Conservation (phyloP, 1,284 basidiomycete genomes). For the Sphagnurus paluster region DNA sequence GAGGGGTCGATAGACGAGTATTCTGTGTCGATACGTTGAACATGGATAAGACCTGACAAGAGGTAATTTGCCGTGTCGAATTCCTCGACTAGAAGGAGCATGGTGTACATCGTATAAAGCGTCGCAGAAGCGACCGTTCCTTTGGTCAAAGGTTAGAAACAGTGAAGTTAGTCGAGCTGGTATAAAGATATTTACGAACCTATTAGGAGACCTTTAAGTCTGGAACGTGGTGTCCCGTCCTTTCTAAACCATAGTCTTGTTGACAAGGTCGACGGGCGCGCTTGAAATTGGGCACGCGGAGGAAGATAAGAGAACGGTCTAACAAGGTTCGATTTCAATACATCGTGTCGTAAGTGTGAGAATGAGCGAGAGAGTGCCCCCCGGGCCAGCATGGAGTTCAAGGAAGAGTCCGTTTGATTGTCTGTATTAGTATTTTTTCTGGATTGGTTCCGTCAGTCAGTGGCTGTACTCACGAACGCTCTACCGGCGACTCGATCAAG, state of each 20-base stretch:
- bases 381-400: slow-evolving; percentile 26
- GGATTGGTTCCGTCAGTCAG: neutral
- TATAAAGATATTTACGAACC: slow-evolving; percentile 21
- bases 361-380: slow-evolving; percentile 26
- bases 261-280: slow-evolving; percentile 23
- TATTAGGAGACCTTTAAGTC: slow-evolving; percentile 27
- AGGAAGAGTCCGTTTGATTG: slow-evolving; percentile 3
- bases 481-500: no score
- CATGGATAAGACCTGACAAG: slow-evolving; percentile 26
- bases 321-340: slow-evolving; percentile 12
- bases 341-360: slow-evolving; percentile 17
- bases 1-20: slow-evolving; percentile 26
- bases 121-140: slow-evolving; percentile 18
- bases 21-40: slow-evolving; percentile 29
- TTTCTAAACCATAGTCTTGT: slow-evolving; percentile 29
- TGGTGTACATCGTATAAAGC: slow-evolving; percentile 20
- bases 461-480: no score
- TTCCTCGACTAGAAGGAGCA: slow-evolving; percentile 23
- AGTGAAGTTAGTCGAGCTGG: neutral
- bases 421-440: slow-evolving; percentile 2
- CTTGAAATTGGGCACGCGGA: slow-evolving; percentile 16
- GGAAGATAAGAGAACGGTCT: slow-evolving; percentile 13
- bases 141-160: slow-evolving; percentile 5
- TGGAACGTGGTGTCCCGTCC: slow-evolving; percentile 34
- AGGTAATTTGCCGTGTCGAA: slow-evolving; percentile 24